These are phyloP conservation scores for Gossypium mustelinum DNA, from an alignment of 345 rosid species.

Conservation along the genomic window DNA sequence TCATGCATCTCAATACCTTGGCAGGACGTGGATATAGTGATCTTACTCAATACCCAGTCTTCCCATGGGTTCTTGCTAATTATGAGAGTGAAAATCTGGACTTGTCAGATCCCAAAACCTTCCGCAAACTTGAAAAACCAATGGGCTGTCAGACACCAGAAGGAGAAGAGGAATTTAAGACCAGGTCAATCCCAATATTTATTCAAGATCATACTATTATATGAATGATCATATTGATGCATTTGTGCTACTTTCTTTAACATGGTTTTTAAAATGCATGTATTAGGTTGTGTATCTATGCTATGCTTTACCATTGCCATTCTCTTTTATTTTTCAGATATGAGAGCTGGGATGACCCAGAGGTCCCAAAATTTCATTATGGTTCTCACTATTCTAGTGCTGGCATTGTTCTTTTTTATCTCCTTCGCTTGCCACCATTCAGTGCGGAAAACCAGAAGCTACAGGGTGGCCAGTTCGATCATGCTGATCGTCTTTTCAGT, in stretches of 20 bases:
- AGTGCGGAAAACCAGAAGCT: conserved; percentile 97
- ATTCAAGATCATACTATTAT: background rate
- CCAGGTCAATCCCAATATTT: conserved; percentile 53
- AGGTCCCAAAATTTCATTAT: conserved; percentile 97
- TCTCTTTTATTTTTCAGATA: conserved; percentile 49
- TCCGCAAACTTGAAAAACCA: conserved; percentile 91
- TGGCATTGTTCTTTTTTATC: conserved; percentile 97
- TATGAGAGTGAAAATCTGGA: conserved; percentile 87
- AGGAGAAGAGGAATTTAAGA: conserved; percentile 95
- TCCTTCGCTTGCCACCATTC: conserved; percentile 95
- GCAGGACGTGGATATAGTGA: conserved; percentile 99
- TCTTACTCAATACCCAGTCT: conserved; percentile 98
- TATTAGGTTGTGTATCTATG: background rate
- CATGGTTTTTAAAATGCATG: background rate
- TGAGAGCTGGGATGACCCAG: conserved; percentile 99
- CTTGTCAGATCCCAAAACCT: conserved; percentile 76
- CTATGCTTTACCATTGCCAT: background rate
- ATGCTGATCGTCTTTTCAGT: conserved; percentile 98
- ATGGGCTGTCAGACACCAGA: conserved; percentile 99
- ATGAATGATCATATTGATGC: conserved; percentile 1
- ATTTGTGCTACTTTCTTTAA: background rate
- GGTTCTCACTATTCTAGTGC: conserved; percentile 99
- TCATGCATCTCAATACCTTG: conserved; percentile 98
- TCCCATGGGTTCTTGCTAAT: conserved; percentile 99
- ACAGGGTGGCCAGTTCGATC: conserved; percentile 99